Evolutionary conservation across 768 basidiomycete genomes (phyloP), one percentile per base, ranked within the genome.

Genomic region (Brasilioporus rufonigricans): DNA sequence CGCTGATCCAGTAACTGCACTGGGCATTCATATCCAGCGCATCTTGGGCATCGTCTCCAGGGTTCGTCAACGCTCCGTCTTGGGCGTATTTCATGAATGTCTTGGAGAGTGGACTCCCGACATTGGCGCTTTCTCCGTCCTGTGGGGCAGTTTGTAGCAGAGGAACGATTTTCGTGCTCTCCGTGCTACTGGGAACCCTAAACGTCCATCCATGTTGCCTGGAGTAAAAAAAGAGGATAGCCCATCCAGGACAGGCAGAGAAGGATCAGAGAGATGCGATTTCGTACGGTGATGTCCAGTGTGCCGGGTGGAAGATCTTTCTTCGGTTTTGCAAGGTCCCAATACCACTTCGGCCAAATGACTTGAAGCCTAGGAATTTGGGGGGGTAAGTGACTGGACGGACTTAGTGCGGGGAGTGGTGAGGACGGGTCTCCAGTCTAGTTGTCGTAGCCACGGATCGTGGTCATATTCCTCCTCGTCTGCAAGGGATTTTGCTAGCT

Each of bases 1-100:
- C 89, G 61, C 90, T 91, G 68, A 97, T 93, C 97, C 96, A 99
- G 71, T 99, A 99, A 65, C 89, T 91, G 75, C 96, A 98, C 61
- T 93, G 86, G 0, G 91, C 89, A 63, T 93, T 97, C 81, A 98
- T 84, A 52, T 93, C 86, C 49, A 98, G 74, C 2, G 95, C 94
- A 54, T 89, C 87, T 61, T 80, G 81, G 4, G 95, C 93, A 59
- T 87, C 88, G 48, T 82, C 80, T 2, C 85, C 87, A 1, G 89
- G 89, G 62, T 92, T 93, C 51, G 84, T 85, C 58, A 98, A 72
- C 8, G 87, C 91, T 14, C 93, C 92, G 57, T 94, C 89, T 69
- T 91, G 86, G 31, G 91, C 88, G 60, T 83, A 90, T 66, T 89
- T 88, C 71, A 97, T 80, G 69, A 98, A 98, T 5, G 83, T 84